These are phyloP conservation scores for Platismatia glauca DNA, from an alignment of 495 filamentous ascomycete genomes.

Conservation along the genomic window DNA sequence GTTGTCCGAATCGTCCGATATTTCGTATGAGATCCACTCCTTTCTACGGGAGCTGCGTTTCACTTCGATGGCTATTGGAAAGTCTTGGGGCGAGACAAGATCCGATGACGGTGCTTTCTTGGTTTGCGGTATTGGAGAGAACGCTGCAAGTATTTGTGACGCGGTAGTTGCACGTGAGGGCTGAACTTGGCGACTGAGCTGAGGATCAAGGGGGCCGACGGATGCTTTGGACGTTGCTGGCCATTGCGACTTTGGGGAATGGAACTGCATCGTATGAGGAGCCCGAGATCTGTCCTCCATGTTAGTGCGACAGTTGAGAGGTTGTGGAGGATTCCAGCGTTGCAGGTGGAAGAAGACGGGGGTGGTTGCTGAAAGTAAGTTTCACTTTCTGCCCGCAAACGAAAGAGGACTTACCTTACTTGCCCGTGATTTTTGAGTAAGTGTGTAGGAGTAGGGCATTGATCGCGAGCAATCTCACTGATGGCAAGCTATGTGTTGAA, in stretches of 20 bases:
- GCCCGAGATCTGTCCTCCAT: background rate
- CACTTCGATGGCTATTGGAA: conserved; percentile 11
- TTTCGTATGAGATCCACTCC: conserved; percentile 21
- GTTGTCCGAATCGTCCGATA: conserved; percentile 21
- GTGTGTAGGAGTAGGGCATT: background rate
- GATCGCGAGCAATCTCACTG: background rate
- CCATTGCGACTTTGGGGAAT: background rate
- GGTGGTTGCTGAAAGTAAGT: background rate
- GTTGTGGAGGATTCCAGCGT: background rate
- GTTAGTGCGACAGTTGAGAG: background rate
- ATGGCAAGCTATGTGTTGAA: background rate
- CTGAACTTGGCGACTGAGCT: background rate
- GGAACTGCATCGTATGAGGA: background rate
- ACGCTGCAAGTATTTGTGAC: conserved; percentile 17
- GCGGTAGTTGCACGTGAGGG: conserved; percentile 6
- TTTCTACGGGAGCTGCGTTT: conserved; percentile 15
- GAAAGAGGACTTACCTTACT: background rate
- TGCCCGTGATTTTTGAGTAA: background rate
- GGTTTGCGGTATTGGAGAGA: conserved; percentile 13
- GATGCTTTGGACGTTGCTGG: background rate
- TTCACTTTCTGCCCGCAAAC: background rate
- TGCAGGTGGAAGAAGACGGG: background rate
- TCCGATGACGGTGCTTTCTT: conserved; percentile 2
- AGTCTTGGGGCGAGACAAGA: background rate
- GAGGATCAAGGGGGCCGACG: conserved; percentile 2